Conservation (phyloP, 805 yeast species). For the Jamesozyma rosinii region DNA sequence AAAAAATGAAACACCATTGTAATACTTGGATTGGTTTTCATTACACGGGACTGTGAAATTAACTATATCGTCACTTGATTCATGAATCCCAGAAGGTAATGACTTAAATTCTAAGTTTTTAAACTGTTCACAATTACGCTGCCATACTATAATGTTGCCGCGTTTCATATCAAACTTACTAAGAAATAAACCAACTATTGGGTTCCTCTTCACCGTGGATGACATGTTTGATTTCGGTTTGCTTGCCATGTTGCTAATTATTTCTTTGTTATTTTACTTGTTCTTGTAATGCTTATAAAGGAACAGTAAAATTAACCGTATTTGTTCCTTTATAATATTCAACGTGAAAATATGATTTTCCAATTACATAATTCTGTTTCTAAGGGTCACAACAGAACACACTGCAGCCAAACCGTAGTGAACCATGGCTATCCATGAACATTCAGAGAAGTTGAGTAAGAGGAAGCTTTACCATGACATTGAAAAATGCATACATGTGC, state of each 20-base stretch:
- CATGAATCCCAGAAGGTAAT: conserved; percentile 64
- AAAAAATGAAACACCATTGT: conserved; percentile 45
- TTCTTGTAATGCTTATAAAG: neutral
- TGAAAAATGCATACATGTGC: conserved; percentile 13
- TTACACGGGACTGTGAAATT: conserved; percentile 38
- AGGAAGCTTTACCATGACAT: conserved; percentile 14
- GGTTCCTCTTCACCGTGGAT: neutral
- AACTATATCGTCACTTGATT: conserved; percentile 41
- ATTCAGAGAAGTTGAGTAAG: neutral
- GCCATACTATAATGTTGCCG: conserved; percentile 27
- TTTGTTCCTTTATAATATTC: too few relatives aligned
- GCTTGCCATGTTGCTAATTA: neutral
- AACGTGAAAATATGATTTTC: neutral
- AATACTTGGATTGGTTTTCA: conserved; percentile 10
- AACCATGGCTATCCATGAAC: neutral
- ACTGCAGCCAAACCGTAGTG: neutral
- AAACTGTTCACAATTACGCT: conserved; percentile 17
- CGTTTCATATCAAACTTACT: conserved; percentile 28
- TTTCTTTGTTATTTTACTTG: neutral
- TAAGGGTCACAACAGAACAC: neutral
- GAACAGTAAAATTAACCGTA: neutral
- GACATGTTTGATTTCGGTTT: neutral
- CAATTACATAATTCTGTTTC: neutral
- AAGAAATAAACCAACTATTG: conserved; percentile 18
- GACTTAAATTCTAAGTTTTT: conserved; percentile 50